Conservation (phyloP, 2,329 filamentous ascomycete genomes). For the Bipolaris bicolor region DNA sequence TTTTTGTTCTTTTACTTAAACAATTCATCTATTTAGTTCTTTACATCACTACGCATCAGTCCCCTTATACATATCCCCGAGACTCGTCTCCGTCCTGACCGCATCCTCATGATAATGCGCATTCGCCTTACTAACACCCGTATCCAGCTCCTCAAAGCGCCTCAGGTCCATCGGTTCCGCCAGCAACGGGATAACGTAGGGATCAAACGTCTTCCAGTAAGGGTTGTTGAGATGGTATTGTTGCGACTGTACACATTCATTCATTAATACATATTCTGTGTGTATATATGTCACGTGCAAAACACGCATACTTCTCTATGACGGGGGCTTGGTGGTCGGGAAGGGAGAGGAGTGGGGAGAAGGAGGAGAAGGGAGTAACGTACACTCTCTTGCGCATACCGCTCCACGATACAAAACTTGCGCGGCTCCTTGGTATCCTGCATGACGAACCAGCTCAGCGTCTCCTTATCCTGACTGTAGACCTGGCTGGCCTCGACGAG, state of each 20-base stretch:
- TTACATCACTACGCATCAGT: slow-evolving; percentile 18
- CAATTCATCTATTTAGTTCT: too few relatives aligned
- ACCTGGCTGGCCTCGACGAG: slow-evolving; percentile 75
- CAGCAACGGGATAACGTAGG: slow-evolving; percentile 72
- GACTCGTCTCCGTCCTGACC: slow-evolving; percentile 9
- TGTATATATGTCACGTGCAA: background rate
- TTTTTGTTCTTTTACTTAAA: too few relatives aligned
- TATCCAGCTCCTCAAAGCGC: slow-evolving; percentile 69
- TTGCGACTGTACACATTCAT: slow-evolving; percentile 35
- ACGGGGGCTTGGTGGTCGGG: too few relatives aligned
- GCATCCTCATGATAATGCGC: slow-evolving; percentile 17
- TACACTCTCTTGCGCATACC: slow-evolving; percentile 70
- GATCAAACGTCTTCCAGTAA: slow-evolving; percentile 78
- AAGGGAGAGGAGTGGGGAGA: too few relatives aligned
- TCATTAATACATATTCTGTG: background rate
- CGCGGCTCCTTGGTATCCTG: slow-evolving; percentile 71
- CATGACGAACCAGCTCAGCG: slow-evolving; percentile 73
- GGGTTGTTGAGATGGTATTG: slow-evolving; percentile 63
- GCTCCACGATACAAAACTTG: slow-evolving; percentile 77
- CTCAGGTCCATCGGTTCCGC: slow-evolving; percentile 73
- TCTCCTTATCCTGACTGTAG: slow-evolving; percentile 75
- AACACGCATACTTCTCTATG: too few relatives aligned
- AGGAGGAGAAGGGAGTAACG: slow-evolving; percentile 32
- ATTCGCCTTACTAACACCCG: background rate
- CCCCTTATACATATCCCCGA: slow-evolving; percentile 15